A percentile compares a stretch with the other conserved stretches of the same genome.
Conservation (phyloP, 139 green algal species). For the Asterochloris erici region DNA sequence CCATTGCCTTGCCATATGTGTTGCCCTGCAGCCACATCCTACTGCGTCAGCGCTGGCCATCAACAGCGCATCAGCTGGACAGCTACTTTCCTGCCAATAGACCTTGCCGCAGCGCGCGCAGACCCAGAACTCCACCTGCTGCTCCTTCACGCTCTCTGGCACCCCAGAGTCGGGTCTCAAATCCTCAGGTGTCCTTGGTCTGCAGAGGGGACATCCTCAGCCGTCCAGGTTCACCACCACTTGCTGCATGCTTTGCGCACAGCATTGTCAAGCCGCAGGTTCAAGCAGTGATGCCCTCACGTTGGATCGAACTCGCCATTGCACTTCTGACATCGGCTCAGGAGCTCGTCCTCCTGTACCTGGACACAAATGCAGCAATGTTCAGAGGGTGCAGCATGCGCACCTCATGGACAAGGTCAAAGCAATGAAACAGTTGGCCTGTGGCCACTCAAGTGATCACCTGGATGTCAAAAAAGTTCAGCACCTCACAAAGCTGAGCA, state of each 20-base stretch:
- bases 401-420: too few species aligned
- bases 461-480: conserved; percentile 28
- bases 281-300: neutral
- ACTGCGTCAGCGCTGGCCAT: conserved; percentile 21
- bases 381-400: too few species aligned
- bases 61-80: too few species aligned
- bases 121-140: conserved; percentile 42
- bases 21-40: conserved; percentile 7
- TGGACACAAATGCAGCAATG: too few species aligned
- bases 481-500: conserved; percentile 46
- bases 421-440: too few species aligned
- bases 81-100: conserved; percentile 39
- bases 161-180: conserved; percentile 25
- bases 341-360: conserved; percentile 14
- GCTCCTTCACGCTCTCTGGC: conserved; percentile 19
- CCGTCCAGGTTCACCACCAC: neutral
- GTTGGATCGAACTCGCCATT: conserved; percentile 45
- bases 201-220: neutral
- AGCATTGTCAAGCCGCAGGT: neutral
- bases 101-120: conserved; percentile 27
- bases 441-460: neutral
- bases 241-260: neutral
- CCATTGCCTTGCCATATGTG: conserved; percentile 14
- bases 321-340: conserved; percentile 45
- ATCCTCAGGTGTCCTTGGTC: conserved; percentile 8